Conservation (phyloP, 1,284 basidiomycete species). For the Inonotus obliquus region DNA sequence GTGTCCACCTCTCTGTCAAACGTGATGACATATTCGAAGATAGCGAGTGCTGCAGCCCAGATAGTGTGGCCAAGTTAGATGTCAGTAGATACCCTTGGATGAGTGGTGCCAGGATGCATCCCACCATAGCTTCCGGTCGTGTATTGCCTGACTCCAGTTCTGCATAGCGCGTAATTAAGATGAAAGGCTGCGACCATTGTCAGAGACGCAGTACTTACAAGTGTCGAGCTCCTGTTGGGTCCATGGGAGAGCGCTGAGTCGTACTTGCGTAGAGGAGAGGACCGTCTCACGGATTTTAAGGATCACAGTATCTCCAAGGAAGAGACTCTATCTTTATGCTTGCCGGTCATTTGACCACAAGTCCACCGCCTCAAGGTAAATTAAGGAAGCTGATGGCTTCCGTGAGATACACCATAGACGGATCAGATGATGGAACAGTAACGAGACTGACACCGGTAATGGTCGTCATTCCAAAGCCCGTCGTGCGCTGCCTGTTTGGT, state of each 20-base stretch:
- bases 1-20: slow-evolving; percentile 13
- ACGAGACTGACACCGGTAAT: no score
- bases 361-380: no score
- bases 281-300: not conserved
- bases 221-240: not conserved
- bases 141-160: slow-evolving; percentile 9
- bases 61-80: not conserved
- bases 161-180: not conserved
- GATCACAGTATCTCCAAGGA: not conserved
- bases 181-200: not conserved
- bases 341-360: not conserved
- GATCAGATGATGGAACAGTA: no score
- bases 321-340: not conserved
- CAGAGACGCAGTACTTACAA: not conserved
- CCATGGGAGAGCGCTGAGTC: not conserved
- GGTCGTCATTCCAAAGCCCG: no score
- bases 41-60: slow-evolving; percentile 9
- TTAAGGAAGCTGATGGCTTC: no score
- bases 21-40: slow-evolving; percentile 18
- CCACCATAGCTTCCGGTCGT: slow-evolving; percentile 8
- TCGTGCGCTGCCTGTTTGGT: no score
- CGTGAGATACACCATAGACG: no score
- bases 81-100: no score
- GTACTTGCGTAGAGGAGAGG: not conserved
- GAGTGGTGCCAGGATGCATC: not conserved